phyloP scores from a whole-genome alignment of 805 yeast species.

The Metschnikowia lachancei region DNA sequence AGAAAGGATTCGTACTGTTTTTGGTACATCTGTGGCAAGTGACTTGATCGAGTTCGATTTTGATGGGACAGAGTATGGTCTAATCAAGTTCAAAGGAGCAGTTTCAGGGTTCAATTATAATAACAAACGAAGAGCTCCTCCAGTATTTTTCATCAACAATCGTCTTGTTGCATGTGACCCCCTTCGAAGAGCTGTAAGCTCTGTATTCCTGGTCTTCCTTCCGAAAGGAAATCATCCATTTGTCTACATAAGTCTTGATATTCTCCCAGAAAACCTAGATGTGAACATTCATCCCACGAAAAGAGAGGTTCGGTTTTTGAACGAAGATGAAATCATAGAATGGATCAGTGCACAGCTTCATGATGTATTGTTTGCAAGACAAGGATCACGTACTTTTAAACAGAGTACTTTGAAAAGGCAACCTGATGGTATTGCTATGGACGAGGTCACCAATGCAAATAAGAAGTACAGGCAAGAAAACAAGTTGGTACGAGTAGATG shows the following conservation, averaged over 20 bases:
- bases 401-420: conserved; percentile 47
- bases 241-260: conserved; percentile 65
- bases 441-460: conserved; percentile 13
- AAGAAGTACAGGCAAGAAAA: conserved; percentile 54
- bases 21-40: conserved; percentile 65
- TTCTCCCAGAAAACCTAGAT: conserved; percentile 71
- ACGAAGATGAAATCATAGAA: conserved; percentile 83
- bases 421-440: conserved; percentile 9
- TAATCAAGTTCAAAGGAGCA: conserved; percentile 53
- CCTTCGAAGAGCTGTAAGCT: conserved; percentile 60
- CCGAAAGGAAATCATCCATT: conserved; percentile 80
- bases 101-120: conserved; percentile 70
- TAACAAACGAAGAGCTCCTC: conserved; percentile 61
- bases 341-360: conserved; percentile 50
- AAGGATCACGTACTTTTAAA: conserved; percentile 64
- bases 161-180: conserved; percentile 84
- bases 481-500: conserved; percentile 69
- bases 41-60: conserved; percentile 54
- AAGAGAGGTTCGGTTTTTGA: conserved; percentile 79
- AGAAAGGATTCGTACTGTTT: conserved; percentile 73
- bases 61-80: conserved; percentile 39
- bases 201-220: conserved; percentile 59
- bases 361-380: conserved; percentile 51
- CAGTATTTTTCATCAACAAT: conserved; percentile 81
- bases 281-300: conserved; percentile 97